Percentiles rank a stretch among this genome's conserved stretches.
These are phyloP conservation scores for Adansonia digitata DNA, from an alignment of 345 rosid genomes.

Conservation along the genomic window DNA sequence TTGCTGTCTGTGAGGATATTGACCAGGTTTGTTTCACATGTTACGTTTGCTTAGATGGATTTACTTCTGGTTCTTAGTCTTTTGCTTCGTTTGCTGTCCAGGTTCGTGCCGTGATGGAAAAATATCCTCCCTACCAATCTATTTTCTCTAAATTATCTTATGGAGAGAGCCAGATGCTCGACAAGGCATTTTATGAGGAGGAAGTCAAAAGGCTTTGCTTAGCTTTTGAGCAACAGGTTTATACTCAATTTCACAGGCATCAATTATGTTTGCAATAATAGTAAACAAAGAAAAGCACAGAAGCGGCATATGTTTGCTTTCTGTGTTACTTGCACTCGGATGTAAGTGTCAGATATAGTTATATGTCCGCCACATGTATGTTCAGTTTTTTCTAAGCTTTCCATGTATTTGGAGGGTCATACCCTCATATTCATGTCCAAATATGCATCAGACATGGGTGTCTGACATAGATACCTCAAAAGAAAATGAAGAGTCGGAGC, in stretches of 20 bases:
- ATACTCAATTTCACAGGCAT: conserved; percentile 14
- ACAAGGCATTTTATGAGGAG: conserved; percentile 97
- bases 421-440: too few relatives aligned
- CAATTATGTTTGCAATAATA: not conserved
- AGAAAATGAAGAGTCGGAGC: too few relatives aligned
- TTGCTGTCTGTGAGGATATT: conserved; percentile 81
- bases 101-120: conserved; percentile 94
- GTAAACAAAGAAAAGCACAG: not conserved
- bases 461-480: too few relatives aligned
- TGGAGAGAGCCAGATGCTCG: conserved; percentile 98
- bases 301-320: not conserved
- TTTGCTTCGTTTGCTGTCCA: conserved; percentile 20
- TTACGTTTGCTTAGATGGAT: not conserved
- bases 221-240: conserved; percentile 95
- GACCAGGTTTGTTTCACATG: conserved; percentile 63
- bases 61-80: conserved; percentile 1
- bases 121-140: conserved; percentile 89
- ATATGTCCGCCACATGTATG: too few relatives aligned
- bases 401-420: too few relatives aligned
- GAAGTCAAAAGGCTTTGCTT: conserved; percentile 98
- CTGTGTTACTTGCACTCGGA: too few relatives aligned
- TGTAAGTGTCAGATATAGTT: too few relatives aligned
- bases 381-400: too few relatives aligned
- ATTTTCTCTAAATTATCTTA: conserved; percentile 82
- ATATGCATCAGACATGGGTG: too few relatives aligned